Conservation (phyloP, 257 asterid species). For the Coffea eugenioides region DNA sequence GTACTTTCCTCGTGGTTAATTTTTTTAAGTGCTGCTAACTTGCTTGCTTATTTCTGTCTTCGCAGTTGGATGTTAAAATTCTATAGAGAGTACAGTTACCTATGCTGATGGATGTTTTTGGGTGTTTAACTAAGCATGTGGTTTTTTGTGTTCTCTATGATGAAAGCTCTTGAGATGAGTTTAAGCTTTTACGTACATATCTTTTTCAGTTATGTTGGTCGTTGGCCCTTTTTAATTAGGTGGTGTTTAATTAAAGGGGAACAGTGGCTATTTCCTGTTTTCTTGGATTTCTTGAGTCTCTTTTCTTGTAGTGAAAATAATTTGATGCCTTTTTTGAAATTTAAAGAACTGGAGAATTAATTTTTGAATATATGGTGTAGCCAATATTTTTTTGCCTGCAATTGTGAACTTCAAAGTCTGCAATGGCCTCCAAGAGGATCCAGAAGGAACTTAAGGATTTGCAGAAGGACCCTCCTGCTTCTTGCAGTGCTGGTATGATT, state of each 20-base stretch:
- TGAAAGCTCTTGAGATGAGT: not conserved
- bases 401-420: not conserved
- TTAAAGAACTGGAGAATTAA: not conserved
- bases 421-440: conserved; percentile 39
- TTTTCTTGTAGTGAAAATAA: too few species aligned
- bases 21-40: too few species aligned
- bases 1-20: too few species aligned
- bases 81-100: not conserved
- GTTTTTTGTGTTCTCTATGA: not conserved
- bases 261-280: not conserved
- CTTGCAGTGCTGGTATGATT: conserved; percentile 37
- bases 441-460: conserved; percentile 37
- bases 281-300: not conserved
- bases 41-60: too few species aligned
- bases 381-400: not conserved
- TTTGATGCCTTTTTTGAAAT: not conserved
- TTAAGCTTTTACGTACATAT: too few species aligned
- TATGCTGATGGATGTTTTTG: not conserved
- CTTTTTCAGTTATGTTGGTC: not conserved
- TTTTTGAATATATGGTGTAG: not conserved
- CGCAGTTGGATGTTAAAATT: not conserved
- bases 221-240: not conserved
- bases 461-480: conserved; percentile 38
- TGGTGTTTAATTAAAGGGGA: not conserved
- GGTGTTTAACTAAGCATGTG: too few species aligned